phyloP scores from a whole-genome alignment of 257 asterid genomes.

The Apocynum venetum region DNA sequence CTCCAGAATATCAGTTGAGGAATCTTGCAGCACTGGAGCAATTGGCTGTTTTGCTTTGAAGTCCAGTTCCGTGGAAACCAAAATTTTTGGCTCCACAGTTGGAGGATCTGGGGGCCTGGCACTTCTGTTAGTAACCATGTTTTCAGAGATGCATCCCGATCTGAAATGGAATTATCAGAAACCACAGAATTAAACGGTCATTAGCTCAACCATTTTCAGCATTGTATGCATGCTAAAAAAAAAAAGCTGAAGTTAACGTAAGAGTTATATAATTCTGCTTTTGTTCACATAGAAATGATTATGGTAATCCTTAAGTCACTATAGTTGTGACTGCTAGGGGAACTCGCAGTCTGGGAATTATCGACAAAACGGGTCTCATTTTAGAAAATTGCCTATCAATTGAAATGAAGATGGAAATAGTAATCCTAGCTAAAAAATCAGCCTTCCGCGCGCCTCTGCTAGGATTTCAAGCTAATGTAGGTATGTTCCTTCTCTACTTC shows the following conservation, averaged over 20 bases:
- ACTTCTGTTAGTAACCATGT: slow-evolving; percentile 4
- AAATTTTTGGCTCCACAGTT: slow-evolving; percentile 24
- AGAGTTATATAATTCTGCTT: not conserved
- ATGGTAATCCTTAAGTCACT: not conserved
- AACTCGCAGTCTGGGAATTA: not conserved
- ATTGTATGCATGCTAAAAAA: not conserved
- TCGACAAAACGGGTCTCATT: not conserved
- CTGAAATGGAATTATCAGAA: slow-evolving; percentile 27
- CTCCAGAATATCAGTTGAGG: slow-evolving; percentile 26
- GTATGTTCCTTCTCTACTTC: not conserved
- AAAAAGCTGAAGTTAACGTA: not conserved
- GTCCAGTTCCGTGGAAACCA: slow-evolving; percentile 18
- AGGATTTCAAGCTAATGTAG: not conserved
- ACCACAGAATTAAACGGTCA: not conserved
- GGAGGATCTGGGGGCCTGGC: slow-evolving; percentile 32
- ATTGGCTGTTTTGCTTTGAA: slow-evolving; percentile 21
- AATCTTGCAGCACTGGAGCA: slow-evolving; percentile 27
- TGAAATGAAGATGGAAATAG: not conserved
- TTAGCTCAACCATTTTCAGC: not conserved
- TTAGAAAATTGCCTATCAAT: not conserved
- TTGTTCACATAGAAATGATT: not conserved
- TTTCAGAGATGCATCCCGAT: slow-evolving; percentile 27
- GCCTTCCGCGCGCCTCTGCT: not conserved
- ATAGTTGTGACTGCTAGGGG: not conserved
- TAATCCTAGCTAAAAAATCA: not conserved